These are phyloP conservation scores for Podospora pseudoanserina DNA, from an alignment of 495 filamentous ascomycete species.

Conservation along the genomic window DNA sequence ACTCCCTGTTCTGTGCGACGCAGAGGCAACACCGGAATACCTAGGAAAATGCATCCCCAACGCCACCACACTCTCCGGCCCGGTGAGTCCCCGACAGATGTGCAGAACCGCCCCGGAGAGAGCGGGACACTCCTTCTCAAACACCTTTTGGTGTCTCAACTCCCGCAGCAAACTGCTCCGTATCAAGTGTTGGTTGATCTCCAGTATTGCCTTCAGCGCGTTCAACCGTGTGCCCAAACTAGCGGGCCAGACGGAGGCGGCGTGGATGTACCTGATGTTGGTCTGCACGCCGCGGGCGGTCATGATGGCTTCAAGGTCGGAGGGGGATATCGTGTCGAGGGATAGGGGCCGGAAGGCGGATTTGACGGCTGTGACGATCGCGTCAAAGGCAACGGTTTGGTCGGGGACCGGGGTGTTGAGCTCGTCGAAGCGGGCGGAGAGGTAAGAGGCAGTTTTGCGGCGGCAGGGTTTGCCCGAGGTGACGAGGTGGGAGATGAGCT, in stretches of 20 bases:
- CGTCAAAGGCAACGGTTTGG: slow-evolving; percentile 2
- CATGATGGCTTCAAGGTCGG: not conserved
- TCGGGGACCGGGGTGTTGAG: not conserved
- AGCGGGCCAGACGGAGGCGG: slow-evolving; percentile 1
- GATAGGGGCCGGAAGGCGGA: not conserved
- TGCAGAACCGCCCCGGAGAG: not conserved
- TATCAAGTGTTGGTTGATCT: slow-evolving; percentile 4
- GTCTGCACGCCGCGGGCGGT: not conserved
- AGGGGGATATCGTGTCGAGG: not conserved
- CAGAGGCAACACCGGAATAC: not conserved
- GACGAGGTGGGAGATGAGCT: slow-evolving; percentile 4
- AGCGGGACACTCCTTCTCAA: not conserved
- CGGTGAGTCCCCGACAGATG: not conserved
- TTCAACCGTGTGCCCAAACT: slow-evolving; percentile 1
- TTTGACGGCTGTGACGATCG: not conserved
- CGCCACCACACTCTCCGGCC: slow-evolving; percentile 2
- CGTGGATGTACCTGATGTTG: slow-evolving; percentile 6
- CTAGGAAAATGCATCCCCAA: slow-evolving; percentile 6
- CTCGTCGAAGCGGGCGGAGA: slow-evolving; percentile 2
- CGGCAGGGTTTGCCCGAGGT: not conserved
- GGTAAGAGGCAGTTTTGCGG: not conserved
- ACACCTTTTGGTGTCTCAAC: not conserved
- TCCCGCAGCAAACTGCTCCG: not conserved
- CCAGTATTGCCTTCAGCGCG: slow-evolving; percentile 1
- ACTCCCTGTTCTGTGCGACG: not conserved